phyloP scores from a whole-genome alignment of 2,329 filamentous ascomycete genomes.

The Acrodontium crateriforme region DNA sequence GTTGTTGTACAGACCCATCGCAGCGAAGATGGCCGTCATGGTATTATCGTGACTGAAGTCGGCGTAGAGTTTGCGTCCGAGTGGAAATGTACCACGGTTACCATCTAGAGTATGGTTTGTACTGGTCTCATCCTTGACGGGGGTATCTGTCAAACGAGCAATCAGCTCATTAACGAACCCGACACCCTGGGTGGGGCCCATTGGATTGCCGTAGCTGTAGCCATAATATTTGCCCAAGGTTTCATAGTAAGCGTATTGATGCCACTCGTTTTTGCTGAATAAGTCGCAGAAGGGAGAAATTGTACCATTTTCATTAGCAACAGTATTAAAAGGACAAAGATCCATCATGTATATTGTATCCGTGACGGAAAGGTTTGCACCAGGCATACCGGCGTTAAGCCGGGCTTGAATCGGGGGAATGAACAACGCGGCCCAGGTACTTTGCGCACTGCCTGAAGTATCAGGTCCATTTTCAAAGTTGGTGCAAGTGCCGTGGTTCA shows the following conservation, averaged over 20 bases:
- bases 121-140: slow-evolving; percentile 59
- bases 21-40: slow-evolving; percentile 63
- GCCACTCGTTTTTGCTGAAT: slow-evolving; percentile 69
- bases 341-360: slow-evolving; percentile 72
- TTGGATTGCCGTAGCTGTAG: slow-evolving; percentile 59
- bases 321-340: slow-evolving; percentile 70
- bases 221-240: slow-evolving; percentile 75
- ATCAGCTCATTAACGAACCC: slow-evolving; percentile 82
- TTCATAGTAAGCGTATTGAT: slow-evolving; percentile 66
- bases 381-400: slow-evolving; percentile 54
- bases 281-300: slow-evolving; percentile 62
- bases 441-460: slow-evolving; percentile 38
- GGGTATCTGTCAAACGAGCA: slow-evolving; percentile 55
- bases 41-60: slow-evolving; percentile 91
- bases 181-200: slow-evolving; percentile 74
- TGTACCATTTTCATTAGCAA: slow-evolving; percentile 44
- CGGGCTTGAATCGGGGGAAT: slow-evolving; percentile 52
- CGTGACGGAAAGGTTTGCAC: slow-evolving; percentile 47
- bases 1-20: slow-evolving; percentile 63
- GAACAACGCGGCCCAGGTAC: slow-evolving; percentile 49
- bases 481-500: slow-evolving; percentile 60
- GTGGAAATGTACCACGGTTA: slow-evolving; percentile 55
- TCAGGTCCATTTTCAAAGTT: slow-evolving; percentile 50
- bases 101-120: slow-evolving; percentile 67
- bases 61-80: slow-evolving; percentile 56